phyloP scores from a whole-genome alignment of 1,284 basidiomycete genomes.

The Meripilus lineatus region DNA sequence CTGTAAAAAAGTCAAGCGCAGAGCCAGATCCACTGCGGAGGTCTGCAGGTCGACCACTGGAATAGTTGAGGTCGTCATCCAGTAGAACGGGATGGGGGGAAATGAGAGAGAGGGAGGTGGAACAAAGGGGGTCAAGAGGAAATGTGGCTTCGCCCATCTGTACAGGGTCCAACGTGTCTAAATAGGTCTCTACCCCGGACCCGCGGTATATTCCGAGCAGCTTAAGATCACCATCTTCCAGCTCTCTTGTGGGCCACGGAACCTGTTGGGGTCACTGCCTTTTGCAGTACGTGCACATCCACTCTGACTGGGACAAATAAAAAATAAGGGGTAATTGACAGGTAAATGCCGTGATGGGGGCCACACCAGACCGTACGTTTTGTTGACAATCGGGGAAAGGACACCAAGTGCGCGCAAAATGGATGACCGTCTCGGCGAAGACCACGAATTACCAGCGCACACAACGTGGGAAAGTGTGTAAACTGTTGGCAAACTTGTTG shows the following conservation, averaged over 20 bases:
- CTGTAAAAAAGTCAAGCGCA: constrained; percentile 11
- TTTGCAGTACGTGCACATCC: no score
- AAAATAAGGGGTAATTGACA: no score
- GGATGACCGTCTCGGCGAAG: no score
- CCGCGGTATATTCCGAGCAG: constrained; percentile 14
- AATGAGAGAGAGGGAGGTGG: constrained; percentile 5
- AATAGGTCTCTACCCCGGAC: constrained; percentile 15
- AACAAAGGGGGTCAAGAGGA: constrained; percentile 3
- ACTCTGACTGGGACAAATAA: no score
- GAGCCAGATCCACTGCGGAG: constrained; percentile 14
- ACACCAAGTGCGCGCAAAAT: no score
- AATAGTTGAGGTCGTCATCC: not conserved
- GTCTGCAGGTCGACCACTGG: constrained; percentile 9
- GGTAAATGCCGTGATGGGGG: no score
- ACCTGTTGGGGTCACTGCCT: constrained; percentile 1
- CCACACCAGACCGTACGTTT: no score
- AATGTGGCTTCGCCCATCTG: constrained; percentile 1
- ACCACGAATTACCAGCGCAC: no score
- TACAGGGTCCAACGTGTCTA: constrained; percentile 17
- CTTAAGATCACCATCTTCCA: constrained; percentile 7
- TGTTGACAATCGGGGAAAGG: no score
- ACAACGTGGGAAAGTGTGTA: no score
- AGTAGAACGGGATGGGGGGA: constrained; percentile 1
- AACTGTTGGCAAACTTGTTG: no score
- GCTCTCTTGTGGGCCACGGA: constrained; percentile 4